Conservation (phyloP, 768 basidiomycete species). For the Russula sp. region DNA sequence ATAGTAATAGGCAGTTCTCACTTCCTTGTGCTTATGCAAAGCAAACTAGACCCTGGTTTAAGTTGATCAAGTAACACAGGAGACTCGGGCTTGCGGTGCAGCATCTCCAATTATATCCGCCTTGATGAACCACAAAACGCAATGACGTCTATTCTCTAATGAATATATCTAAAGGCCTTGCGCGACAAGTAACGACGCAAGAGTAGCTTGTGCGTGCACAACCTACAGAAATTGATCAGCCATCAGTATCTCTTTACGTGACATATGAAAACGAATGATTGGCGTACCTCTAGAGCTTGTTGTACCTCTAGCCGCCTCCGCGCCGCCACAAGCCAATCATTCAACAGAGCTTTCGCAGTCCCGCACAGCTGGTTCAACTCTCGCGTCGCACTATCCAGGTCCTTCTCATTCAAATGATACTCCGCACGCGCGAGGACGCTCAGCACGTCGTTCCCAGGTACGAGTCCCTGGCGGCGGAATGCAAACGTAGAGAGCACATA, state of each 20-base stretch:
- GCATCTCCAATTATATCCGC: background rate
- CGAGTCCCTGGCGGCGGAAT: constrained; percentile 78
- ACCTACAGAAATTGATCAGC: constrained; percentile 47
- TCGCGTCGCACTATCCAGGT: constrained; percentile 82
- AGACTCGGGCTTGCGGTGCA: too few relatives aligned
- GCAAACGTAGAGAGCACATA: constrained; percentile 67
- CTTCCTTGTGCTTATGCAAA: too few relatives aligned
- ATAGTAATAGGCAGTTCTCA: too few relatives aligned
- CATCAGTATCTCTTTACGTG: constrained; percentile 10
- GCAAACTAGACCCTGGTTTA: too few relatives aligned
- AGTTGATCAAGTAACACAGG: too few relatives aligned
- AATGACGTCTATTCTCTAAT: constrained; percentile 17
- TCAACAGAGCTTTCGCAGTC: constrained; percentile 65
- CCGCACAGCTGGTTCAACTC: constrained; percentile 91
- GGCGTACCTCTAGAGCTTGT: constrained; percentile 81
- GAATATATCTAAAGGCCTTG: constrained; percentile 33
- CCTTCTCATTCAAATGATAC: constrained; percentile 86
- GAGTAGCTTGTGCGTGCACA: constrained; percentile 78
- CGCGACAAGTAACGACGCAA: constrained; percentile 74
- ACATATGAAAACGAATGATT: background rate
- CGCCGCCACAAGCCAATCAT: constrained; percentile 92
- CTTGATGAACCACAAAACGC: background rate
- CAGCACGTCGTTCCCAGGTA: constrained; percentile 77
- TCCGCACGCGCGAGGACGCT: constrained; percentile 88
- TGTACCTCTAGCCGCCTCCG: constrained; percentile 83